Base-by-base conservation (phyloP, 2,329 filamentous ascomycete species). In the Fusarium papillatum region DNA sequence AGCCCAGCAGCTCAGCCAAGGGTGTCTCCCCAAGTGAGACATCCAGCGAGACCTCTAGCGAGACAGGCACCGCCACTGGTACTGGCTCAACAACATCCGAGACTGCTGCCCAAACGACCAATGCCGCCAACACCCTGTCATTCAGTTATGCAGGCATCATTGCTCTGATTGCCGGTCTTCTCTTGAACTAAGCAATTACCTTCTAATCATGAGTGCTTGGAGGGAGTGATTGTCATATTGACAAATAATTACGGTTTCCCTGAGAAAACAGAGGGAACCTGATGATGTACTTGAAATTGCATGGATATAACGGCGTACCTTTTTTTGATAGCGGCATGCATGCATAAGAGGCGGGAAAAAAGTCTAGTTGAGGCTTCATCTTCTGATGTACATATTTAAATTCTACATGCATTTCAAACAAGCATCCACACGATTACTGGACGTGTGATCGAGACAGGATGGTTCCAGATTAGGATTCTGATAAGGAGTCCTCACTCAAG, bases 81-180 rank as follows among this genome's bases (percentile, higher is more conserved):
- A 2, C 70, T 0, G 69, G 66, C 13, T 68, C 70, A 2, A 68
- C 70, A 13, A 68, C 70, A 17, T 53, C 74, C 7, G 34, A 46
- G 17, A 62, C 71, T n/a, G 29, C 71, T 5, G 43, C 65, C 31
- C 14, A 69, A n/a, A 29, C 63, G 2, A 53, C 63, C 4, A 68
- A 69, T 10, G 43, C 62, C 2, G 75, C 68, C 2, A 66, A 5
- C 34, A 29, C 39, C 4, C 13, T 66, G 9, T 67, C 75, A 0
- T 10, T 69, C 13, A 66, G 63, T 0, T 64, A 69, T 16, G 11
- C 68, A 0, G 38, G 53, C 2, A 14, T 63, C 0, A n/a, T 73
- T 41, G 24, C 67, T 7, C 5, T 76, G 29, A 26, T 66, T 48
- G 69, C 66, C 2, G 75, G 62, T 3, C 38, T 72, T 24, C 2